Evolutionary conservation across 345 rosid genomes (phyloP).

Genomic region (Clausena lansium): DNA sequence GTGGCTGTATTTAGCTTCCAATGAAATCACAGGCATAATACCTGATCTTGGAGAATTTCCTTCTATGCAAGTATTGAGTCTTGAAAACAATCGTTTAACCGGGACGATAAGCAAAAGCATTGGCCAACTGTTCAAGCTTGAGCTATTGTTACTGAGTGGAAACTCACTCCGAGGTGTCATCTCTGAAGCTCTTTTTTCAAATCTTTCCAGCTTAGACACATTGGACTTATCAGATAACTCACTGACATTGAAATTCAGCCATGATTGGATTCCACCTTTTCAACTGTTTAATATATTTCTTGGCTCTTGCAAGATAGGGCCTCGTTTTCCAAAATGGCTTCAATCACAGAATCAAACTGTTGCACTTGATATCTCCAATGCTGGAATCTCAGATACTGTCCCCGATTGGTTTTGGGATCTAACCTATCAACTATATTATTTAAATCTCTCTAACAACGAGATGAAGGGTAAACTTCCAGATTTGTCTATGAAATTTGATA

Average conservation of each 20-base stretch:
- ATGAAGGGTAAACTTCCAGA: not conserved
- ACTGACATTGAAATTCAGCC: not conserved
- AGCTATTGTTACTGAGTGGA: not conserved
- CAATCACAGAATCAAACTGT: not conserved
- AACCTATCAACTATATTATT: not conserved
- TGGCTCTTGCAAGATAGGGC: not conserved
- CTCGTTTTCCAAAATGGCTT: not conserved
- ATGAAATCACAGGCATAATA: slow-evolving; percentile 14
- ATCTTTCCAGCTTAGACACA: not conserved
- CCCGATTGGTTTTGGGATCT: not conserved
- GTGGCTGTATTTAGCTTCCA: not conserved
- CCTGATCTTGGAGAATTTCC: not conserved
- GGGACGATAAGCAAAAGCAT: not conserved
- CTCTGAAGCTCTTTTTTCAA: not conserved
- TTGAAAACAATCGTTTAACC: not conserved
- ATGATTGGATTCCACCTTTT: not conserved
- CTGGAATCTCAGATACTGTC: not conserved
- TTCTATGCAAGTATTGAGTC: not conserved
- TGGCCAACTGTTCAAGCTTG: not conserved
- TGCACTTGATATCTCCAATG: not conserved
- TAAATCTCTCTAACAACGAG: not conserved
- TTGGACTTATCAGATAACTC: too few relatives aligned
- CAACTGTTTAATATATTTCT: not conserved
- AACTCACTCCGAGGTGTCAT: not conserved
- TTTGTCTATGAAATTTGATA: not conserved